Evolutionary conservation across 768 basidiomycete genomes (phyloP).

Genomic region (Leccinum barrowsii): DNA sequence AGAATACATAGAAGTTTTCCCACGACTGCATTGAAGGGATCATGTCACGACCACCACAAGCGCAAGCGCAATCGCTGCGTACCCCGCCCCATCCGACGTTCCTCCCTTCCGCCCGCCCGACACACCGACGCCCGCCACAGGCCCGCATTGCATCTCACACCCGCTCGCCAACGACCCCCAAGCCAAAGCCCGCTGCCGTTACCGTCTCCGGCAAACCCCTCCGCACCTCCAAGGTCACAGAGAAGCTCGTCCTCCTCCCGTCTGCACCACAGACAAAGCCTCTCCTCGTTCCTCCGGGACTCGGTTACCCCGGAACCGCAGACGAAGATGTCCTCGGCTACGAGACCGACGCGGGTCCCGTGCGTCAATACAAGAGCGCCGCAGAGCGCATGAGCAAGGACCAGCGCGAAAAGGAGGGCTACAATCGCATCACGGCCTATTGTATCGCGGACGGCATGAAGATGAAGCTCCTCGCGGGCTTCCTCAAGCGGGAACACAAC

Average conservation of each 20-base stretch:
- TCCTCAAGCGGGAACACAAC: slow-evolving; percentile 91
- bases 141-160: slow-evolving; percentile 17
- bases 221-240: slow-evolving; percentile 86
- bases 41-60: background rate
- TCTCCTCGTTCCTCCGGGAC: slow-evolving; percentile 31
- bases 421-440: slow-evolving; percentile 83
- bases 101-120: slow-evolving; percentile 19
- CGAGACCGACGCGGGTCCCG: slow-evolving; percentile 57
- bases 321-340: slow-evolving; percentile 56
- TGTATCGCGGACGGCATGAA: slow-evolving; percentile 83
- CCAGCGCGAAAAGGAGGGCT: slow-evolving; percentile 77
- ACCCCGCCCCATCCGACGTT: slow-evolving; percentile 21
- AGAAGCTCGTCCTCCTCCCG: slow-evolving; percentile 86
- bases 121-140: slow-evolving; percentile 23
- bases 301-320: slow-evolving; percentile 12
- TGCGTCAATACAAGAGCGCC: slow-evolving; percentile 76
- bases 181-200: slow-evolving; percentile 16
- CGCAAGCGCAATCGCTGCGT: slow-evolving; percentile 1
- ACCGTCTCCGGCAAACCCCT: slow-evolving; percentile 46
- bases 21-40: too few species aligned
- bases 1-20: too few species aligned
- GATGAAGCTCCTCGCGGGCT: slow-evolving; percentile 79
- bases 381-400: slow-evolving; percentile 88
- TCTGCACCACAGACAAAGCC: slow-evolving; percentile 87
- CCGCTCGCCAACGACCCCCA: slow-evolving; percentile 12